These are phyloP conservation scores for Puccinellia tenuiflora DNA, from an alignment of 176 grass and related monocot genomes.

Conservation along the genomic window DNA sequence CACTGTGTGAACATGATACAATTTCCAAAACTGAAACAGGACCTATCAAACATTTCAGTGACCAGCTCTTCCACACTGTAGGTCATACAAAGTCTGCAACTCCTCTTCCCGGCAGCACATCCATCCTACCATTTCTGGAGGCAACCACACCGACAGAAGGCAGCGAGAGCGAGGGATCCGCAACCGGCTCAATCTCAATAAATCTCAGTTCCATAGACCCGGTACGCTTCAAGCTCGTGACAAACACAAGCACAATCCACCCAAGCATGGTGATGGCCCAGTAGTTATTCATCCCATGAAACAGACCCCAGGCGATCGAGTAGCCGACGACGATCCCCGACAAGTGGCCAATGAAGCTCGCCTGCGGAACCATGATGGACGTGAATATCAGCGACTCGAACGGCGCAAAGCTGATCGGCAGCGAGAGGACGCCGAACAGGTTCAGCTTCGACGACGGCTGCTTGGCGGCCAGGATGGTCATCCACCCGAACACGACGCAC, in stretches of 20 bases:
- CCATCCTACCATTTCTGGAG: conserved; percentile 55
- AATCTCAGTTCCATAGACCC: conserved; percentile 63
- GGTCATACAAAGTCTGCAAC: conserved; percentile 56
- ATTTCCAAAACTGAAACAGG: conserved; percentile 1
- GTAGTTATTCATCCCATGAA: conserved; percentile 98
- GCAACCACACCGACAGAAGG: conserved; percentile 56
- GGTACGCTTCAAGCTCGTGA: conserved; percentile 78
- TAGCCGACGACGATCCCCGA: conserved; percentile 86
- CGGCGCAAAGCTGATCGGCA: conserved; percentile 92
- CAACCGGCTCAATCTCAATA: conserved; percentile 78
- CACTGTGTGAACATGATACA: conserved; percentile 12
- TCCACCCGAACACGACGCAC: conserved; percentile 96
- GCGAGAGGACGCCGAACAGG: conserved; percentile 77
- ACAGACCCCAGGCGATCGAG: conserved; percentile 83
- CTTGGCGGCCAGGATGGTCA: conserved; percentile 92
- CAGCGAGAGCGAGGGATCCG: conserved; percentile 41
- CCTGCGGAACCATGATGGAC: conserved; percentile 94
- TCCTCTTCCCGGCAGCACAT: conserved; percentile 44
- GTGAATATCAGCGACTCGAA: conserved; percentile 97
- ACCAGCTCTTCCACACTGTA: neutral
- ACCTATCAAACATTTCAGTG: neutral
- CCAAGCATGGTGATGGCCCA: conserved; percentile 86
- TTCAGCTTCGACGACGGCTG: conserved; percentile 88
- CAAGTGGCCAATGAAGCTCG: conserved; percentile 92
- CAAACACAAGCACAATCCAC: conserved; percentile 74